Conservation (phyloP, 257 asterid species). For the Datura wrightii region DNA sequence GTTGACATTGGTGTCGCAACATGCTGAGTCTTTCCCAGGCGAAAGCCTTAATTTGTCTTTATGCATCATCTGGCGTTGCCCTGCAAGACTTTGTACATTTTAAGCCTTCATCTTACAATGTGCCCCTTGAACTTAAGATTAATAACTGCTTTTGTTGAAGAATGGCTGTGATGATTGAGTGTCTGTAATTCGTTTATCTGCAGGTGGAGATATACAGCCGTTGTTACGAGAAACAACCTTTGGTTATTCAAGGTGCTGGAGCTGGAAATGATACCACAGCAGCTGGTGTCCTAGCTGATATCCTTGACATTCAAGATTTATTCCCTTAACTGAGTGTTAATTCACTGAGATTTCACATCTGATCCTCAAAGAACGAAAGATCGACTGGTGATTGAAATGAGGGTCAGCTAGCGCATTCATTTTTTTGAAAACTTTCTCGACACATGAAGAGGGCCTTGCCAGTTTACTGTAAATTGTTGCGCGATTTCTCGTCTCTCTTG, state of each 20-base stretch:
- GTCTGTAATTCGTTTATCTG: conserved; percentile 26
- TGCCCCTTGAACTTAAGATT: neutral
- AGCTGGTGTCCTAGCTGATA: conserved; percentile 91
- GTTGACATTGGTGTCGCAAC: neutral
- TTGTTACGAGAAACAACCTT: conserved; percentile 72
- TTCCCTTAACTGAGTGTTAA: conserved; percentile 35
- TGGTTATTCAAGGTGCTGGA: conserved; percentile 95
- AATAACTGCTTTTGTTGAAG: neutral
- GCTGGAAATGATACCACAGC: conserved; percentile 96
- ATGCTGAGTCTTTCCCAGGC: neutral
- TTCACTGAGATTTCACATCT: neutral
- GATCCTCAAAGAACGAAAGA: neutral
- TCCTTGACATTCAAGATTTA: conserved; percentile 83
- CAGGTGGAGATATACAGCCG: conserved; percentile 88
- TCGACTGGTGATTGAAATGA: neutral
- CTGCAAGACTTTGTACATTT: neutral
- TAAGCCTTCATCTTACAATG: neutral
- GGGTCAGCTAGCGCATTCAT: neutral
- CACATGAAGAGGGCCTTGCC: neutral
- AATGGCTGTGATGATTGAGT: neutral
- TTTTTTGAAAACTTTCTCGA: neutral
- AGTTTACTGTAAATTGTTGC: neutral
- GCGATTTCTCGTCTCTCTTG: neutral
- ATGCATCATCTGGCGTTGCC: neutral
- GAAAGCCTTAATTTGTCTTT: neutral